Evolutionary conservation across 148 eudicot genomes (phyloP).

Genomic region (Rhododendron kiyosumense): DNA sequence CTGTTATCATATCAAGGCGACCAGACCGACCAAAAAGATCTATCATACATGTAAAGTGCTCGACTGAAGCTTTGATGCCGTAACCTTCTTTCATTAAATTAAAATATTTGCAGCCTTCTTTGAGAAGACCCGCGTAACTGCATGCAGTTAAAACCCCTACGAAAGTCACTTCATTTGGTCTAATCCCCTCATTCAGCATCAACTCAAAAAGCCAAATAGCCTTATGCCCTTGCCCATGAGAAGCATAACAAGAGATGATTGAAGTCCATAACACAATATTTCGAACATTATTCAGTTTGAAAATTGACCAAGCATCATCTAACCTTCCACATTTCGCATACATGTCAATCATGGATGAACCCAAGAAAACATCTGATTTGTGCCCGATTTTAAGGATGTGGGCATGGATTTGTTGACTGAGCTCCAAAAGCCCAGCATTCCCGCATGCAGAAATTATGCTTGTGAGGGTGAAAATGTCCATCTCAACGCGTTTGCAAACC

Average conservation of each 20-base stretch:
- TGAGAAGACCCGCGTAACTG: slow-evolving; percentile 61
- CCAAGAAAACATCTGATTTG: slow-evolving; percentile 40
- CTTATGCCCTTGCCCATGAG: slow-evolving; percentile 63
- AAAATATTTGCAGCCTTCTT: slow-evolving; percentile 65
- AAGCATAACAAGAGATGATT: slow-evolving; percentile 59
- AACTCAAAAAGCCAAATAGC: slow-evolving; percentile 45
- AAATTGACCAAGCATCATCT: slow-evolving; percentile 46
- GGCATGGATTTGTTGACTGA: slow-evolving; percentile 72
- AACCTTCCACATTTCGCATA: slow-evolving; percentile 79
- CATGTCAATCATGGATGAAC: slow-evolving; percentile 80
- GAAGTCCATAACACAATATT: slow-evolving; percentile 70
- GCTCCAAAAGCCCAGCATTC: slow-evolving; percentile 53
- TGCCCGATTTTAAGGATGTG: slow-evolving; percentile 46
- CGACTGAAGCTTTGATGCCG: slow-evolving; percentile 45
- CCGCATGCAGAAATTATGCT: slow-evolving; percentile 58
- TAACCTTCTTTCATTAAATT: slow-evolving; percentile 59
- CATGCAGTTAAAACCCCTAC: slow-evolving; percentile 64
- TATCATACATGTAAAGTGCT: slow-evolving; percentile 78
- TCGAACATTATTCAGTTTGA: slow-evolving; percentile 30
- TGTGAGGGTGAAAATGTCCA: slow-evolving; percentile 60
- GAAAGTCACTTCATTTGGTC: slow-evolving; percentile 70
- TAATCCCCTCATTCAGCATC: slow-evolving; percentile 52
- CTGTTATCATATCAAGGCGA: slow-evolving; percentile 48
- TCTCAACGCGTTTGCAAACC: slow-evolving; percentile 37
- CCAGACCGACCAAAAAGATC: slow-evolving; percentile 87